These are phyloP conservation scores for Porodaedalea pini DNA, from an alignment of 1,284 basidiomycete genomes.

Conservation along the genomic window DNA sequence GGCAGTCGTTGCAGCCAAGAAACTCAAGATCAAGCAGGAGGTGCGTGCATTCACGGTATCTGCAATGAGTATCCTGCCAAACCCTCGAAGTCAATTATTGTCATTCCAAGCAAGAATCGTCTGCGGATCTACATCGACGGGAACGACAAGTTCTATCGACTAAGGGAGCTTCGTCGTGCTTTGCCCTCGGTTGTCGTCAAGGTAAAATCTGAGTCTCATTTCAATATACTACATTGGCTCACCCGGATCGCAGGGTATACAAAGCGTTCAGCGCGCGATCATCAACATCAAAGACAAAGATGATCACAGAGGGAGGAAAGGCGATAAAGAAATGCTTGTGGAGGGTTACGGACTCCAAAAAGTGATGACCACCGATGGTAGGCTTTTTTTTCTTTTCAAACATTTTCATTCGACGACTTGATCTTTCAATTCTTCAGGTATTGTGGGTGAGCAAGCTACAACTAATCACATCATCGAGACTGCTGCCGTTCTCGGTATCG, in stretches of 20 bases:
- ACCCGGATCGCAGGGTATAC: constrained; percentile 64
- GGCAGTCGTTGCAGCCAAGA: constrained; percentile 84
- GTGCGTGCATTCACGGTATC: constrained; percentile 34
- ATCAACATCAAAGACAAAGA: constrained; percentile 90
- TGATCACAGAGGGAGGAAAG: constrained; percentile 70
- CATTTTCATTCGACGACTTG: not conserved
- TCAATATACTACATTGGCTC: not conserved
- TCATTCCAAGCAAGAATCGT: constrained; percentile 73
- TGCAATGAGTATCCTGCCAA: not conserved
- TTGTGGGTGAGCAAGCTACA: constrained; percentile 87
- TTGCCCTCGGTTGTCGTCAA: constrained; percentile 87
- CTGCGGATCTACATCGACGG: constrained; percentile 86
- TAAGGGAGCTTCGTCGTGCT: constrained; percentile 81
- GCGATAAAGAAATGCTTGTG: constrained; percentile 84
- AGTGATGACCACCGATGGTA: constrained; percentile 97
- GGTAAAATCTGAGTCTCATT: constrained; percentile 36
- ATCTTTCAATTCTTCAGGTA: constrained; percentile 48
- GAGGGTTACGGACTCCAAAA: constrained; percentile 98
- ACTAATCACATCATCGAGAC: constrained; percentile 99
- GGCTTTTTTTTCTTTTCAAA: constrained; percentile 17
- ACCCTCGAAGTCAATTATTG: constrained; percentile 58
- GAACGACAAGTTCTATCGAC: constrained; percentile 82
- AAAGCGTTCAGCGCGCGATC: constrained; percentile 83
- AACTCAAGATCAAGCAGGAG: constrained; percentile 91
- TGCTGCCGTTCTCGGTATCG: constrained; percentile 91